Conservation (phyloP, 164 flowering plant species). For the Hamamelis virginiana region DNA sequence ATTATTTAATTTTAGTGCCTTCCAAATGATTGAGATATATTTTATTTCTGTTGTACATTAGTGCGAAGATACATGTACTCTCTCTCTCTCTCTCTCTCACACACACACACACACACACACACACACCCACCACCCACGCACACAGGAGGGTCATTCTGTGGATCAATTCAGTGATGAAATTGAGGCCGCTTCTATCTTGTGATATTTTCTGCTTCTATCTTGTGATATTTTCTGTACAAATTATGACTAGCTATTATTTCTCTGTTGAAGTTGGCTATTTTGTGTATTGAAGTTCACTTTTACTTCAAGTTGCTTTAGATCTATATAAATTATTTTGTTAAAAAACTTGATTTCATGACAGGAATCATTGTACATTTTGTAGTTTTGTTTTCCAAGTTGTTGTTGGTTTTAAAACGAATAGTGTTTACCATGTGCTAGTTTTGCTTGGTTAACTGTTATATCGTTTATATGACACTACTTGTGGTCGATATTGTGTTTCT, state of each 20-base stretch:
- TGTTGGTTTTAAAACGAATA: too few relatives aligned
- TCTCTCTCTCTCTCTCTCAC: too few relatives aligned
- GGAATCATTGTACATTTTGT: background rate
- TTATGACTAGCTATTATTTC: background rate
- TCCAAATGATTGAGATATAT: too few relatives aligned
- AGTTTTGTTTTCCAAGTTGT: too few relatives aligned
- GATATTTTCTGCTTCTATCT: background rate
- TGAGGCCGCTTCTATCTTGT: background rate
- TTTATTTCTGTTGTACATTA: too few relatives aligned
- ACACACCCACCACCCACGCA: too few relatives aligned
- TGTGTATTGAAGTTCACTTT: background rate
- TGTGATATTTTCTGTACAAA: background rate
- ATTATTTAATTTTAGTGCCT: too few relatives aligned
- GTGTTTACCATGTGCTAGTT: background rate
- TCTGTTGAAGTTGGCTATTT: background rate
- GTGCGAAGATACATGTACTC: too few relatives aligned
- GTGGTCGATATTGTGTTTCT: background rate
- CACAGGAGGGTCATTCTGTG: too few relatives aligned
- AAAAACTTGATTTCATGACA: background rate
- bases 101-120: too few relatives aligned
- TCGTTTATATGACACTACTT: background rate
- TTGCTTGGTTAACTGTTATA: background rate
- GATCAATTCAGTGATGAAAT: too few relatives aligned
- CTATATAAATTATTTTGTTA: background rate
- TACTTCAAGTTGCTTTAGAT: background rate